Evolutionary conservation across 164 flowering plant genomes (phyloP).

Genomic region (Dillenia suffruticosa): DNA sequence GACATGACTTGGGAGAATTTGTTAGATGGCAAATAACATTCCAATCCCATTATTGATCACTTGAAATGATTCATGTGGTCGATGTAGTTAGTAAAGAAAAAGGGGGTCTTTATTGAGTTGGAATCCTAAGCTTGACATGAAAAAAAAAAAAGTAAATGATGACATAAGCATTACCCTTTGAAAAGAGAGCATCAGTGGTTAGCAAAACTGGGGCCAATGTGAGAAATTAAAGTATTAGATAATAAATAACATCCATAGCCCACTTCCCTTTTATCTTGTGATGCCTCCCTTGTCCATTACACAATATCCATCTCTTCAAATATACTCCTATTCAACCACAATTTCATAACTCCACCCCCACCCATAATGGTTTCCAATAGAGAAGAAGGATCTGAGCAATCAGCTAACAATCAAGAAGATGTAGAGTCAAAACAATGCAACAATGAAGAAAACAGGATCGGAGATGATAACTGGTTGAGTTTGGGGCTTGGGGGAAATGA

Average conservation of each 20-base stretch:
- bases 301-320: slow-evolving; percentile 12
- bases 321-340: slow-evolving; percentile 21
- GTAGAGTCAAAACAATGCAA: slow-evolving; percentile 6
- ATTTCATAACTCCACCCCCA: slow-evolving; percentile 12
- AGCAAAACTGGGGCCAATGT: slow-evolving; percentile 23
- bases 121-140: slow-evolving; percentile 29
- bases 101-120: background rate
- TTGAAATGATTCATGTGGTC: background rate
- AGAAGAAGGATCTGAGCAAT: slow-evolving; percentile 17
- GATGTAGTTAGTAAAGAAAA: slow-evolving; percentile 1
- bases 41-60: too few relatives aligned
- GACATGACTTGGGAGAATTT: too few relatives aligned
- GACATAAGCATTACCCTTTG: slow-evolving; percentile 39
- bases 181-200: slow-evolving; percentile 26
- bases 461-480: slow-evolving; percentile 38
- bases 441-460: slow-evolving; percentile 4
- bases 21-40: too few relatives aligned
- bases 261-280: slow-evolving; percentile 2
- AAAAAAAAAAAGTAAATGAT: slow-evolving; percentile 29
- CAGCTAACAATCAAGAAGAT: slow-evolving; percentile 14
- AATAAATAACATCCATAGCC: slow-evolving; percentile 15
- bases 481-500: slow-evolving; percentile 32
- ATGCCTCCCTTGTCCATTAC: slow-evolving; percentile 20
- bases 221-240: slow-evolving; percentile 22
- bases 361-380: slow-evolving; percentile 15